Evolutionary conservation across 306 rosid genomes (phyloP).

Genomic region (Cicer chorassanicum): DNA sequence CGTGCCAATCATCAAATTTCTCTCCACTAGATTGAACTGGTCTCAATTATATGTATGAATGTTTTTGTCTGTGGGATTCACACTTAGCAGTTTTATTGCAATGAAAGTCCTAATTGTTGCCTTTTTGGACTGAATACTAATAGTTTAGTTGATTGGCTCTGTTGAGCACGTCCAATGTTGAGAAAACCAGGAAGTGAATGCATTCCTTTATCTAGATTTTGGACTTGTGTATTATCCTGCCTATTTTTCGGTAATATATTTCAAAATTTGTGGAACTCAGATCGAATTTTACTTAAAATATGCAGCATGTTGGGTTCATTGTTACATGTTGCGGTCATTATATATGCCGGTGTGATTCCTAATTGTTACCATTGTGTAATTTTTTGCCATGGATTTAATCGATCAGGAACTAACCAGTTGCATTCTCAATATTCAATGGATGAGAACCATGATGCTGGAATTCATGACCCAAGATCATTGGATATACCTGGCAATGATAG

Average conservation of each 20-base stretch:
- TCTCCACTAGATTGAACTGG: conserved; percentile 6
- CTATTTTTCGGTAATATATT: conserved; percentile 8
- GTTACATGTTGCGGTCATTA: conserved; percentile 7
- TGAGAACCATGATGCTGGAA: conserved; percentile 48
- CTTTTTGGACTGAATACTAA: conserved; percentile 11
- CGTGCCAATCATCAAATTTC: conserved; percentile 6
- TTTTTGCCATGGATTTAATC: conserved; percentile 24
- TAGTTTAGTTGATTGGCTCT: background rate
- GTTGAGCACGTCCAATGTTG: background rate
- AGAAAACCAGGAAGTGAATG: background rate
- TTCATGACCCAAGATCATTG: conserved; percentile 44
- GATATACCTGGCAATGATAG: conserved; percentile 41
- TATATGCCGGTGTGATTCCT: conserved; percentile 25
- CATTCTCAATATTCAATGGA: conserved; percentile 62
- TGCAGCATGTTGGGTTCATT: background rate
- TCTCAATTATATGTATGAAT: background rate
- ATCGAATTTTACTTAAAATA: conserved; percentile 7
- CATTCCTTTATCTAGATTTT: background rate
- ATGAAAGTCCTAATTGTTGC: conserved; percentile 7
- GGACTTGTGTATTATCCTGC: conserved; percentile 9
- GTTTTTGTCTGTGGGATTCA: background rate
- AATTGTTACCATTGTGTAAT: background rate
- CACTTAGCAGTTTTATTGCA: background rate
- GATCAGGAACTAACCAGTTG: conserved; percentile 62
- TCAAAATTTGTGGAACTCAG: conserved; percentile 6